Percentiles rank a stretch among this genome's conserved stretches.
Evolutionary conservation across 129 eudicot genomes (phyloP).

Genomic region (Sambucus nigra): DNA sequence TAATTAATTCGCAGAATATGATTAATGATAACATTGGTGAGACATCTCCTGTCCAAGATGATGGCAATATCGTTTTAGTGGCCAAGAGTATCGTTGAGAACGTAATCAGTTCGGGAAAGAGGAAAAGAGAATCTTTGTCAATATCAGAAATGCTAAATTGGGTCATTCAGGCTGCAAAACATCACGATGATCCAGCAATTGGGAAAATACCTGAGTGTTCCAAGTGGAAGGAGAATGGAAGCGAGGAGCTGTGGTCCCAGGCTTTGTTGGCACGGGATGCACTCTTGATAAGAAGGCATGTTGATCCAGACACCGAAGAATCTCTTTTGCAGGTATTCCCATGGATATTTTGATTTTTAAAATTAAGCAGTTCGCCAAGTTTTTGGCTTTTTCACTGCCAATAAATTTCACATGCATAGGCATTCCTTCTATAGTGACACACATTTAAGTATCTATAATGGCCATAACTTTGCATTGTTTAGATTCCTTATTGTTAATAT

Average conservation of each 20-base stretch:
- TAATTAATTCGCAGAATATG: slow-evolving; percentile 7
- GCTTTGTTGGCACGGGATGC: slow-evolving; percentile 51
- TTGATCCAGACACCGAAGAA: slow-evolving; percentile 20
- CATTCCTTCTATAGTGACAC: no score
- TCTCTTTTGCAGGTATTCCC: slow-evolving; percentile 42
- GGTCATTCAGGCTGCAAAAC: slow-evolving; percentile 50
- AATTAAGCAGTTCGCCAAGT: not conserved
- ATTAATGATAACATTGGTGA: slow-evolving; percentile 21
- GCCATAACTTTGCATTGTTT: no score
- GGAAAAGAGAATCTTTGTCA: slow-evolving; percentile 36
- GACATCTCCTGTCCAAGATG: not conserved
- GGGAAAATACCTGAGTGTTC: slow-evolving; percentile 50
- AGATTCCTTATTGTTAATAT: no score
- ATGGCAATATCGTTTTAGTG: not conserved
- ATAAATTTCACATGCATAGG: no score
- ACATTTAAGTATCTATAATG: no score
- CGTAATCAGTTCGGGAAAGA: slow-evolving; percentile 32
- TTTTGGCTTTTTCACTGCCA: not conserved
- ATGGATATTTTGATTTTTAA: not conserved
- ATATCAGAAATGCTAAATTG: slow-evolving; percentile 47
- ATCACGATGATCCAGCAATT: slow-evolving; percentile 39
- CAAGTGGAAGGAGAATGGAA: slow-evolving; percentile 48
- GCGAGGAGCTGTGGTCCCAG: slow-evolving; percentile 33
- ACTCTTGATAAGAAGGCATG: slow-evolving; percentile 28
- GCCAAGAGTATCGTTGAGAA: slow-evolving; percentile 17